phyloP scores from a whole-genome alignment of 2,329 filamentous ascomycete genomes.

The Xylaria sp. region DNA sequence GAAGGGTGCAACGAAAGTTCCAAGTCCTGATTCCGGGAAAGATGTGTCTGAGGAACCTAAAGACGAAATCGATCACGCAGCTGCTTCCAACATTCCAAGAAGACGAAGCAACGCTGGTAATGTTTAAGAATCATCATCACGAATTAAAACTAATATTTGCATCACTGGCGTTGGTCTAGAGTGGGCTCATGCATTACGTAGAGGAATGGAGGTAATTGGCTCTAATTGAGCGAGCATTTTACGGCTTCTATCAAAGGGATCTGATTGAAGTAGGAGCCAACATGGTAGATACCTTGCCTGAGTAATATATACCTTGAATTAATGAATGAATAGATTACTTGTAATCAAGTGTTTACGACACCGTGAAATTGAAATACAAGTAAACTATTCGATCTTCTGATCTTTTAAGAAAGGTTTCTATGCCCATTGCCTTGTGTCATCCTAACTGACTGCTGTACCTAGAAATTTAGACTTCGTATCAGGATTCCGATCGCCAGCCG shows the following conservation, averaged over 20 bases:
- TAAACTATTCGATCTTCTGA: background rate
- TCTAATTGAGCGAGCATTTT: conserved; percentile 4
- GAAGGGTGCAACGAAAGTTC: conserved; percentile 18
- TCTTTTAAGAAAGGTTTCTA: no score
- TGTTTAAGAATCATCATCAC: conserved; percentile 25
- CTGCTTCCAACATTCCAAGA: conserved; percentile 51
- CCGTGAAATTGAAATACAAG: background rate
- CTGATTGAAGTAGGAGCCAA: background rate
- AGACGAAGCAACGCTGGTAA: conserved; percentile 44
- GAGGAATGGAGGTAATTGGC: conserved; percentile 1
- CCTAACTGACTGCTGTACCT: no score
- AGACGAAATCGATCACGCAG: conserved; percentile 50
- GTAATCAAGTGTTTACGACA: no score
- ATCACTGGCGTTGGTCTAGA: conserved; percentile 19
- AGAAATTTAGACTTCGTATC: no score
- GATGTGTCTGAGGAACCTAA: conserved; percentile 48
- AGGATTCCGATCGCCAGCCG: no score
- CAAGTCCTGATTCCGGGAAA: conserved; percentile 40
- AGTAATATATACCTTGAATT: conserved; percentile 11
- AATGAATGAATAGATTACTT: conserved; percentile 9
- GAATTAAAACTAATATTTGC: conserved; percentile 8
- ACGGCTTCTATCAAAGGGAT: background rate
- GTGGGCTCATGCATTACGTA: conserved; percentile 14
- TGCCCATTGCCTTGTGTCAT: no score
- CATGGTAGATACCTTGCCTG: background rate